These are phyloP conservation scores for Cryphonectria nitschkei DNA, from an alignment of 2,329 filamentous ascomycete genomes.

Conservation along the genomic window DNA sequence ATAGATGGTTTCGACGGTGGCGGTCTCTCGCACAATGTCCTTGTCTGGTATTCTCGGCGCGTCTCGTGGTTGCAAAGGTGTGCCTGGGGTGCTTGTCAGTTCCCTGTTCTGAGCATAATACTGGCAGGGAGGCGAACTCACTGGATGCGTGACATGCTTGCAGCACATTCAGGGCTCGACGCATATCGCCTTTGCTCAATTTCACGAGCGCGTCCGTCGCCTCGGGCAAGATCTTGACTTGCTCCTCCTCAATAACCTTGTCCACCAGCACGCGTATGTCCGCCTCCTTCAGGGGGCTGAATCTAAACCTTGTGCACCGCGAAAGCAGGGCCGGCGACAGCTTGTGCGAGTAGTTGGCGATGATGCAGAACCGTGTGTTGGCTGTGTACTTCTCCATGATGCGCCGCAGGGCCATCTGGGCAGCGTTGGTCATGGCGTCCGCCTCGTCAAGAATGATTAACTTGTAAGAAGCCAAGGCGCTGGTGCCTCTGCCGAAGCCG, in stretches of 20 bases:
- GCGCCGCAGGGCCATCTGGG: constrained; percentile 92
- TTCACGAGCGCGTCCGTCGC: constrained; percentile 83
- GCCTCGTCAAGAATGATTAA: constrained; percentile 97
- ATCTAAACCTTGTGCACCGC: constrained; percentile 91
- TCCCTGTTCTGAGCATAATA: background rate
- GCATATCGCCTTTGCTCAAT: constrained; percentile 95
- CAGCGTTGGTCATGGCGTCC: constrained; percentile 99
- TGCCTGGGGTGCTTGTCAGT: constrained; percentile 52
- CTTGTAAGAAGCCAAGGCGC: constrained; percentile 77
- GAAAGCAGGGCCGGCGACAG: constrained; percentile 90
- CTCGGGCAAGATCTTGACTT: constrained; percentile 78
- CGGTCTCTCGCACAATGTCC: constrained; percentile 72
- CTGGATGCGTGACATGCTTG: constrained; percentile 96
- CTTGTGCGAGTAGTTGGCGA: constrained; percentile 99
- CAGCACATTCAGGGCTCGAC: constrained; percentile 88
- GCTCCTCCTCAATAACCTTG: constrained; percentile 85
- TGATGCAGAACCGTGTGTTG: constrained; percentile 97
- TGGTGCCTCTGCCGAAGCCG: constrained; percentile 46
- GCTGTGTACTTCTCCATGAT: constrained; percentile 99
- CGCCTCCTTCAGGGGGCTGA: constrained; percentile 86
- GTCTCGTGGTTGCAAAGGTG: constrained; percentile 65
- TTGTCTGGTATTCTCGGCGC: constrained; percentile 63
- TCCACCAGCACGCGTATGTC: constrained; percentile 88
- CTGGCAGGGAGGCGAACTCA: constrained; percentile 44
- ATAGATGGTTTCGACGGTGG: constrained; percentile 94